Base-by-base conservation (phyloP, 768 basidiomycete genomes). In the Asterophora parasitica region DNA sequence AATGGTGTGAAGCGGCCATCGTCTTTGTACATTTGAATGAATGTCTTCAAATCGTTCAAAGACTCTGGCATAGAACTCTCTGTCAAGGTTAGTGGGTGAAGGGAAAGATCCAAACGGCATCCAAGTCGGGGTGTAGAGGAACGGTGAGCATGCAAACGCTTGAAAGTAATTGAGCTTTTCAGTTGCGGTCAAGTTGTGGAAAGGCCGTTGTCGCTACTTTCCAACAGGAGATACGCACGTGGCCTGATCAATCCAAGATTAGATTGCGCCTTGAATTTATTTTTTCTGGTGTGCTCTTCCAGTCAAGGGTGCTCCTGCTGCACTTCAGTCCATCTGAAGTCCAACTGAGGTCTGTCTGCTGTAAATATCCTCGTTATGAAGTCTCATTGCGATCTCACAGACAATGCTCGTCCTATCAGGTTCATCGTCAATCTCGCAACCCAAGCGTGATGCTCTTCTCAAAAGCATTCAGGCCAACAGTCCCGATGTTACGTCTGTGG, bases 321-420 rank as follows among this genome's bases (percentile, higher is more conserved):
- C 41, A 15, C 4, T 16, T 32, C 31, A 34, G 37, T 13, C 15
- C 5, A 15, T 23, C 8, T 16, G 35, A 27, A n/a, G 28, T 9
- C 7, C 41, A 15, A 23, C n/a, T 11, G 17, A 50, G 42, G 53
- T 54, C n/a, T 11, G 40, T 17, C 4, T 17, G 23, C 17, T 4
- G 23, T 23, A 23, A 23, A 15, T 10, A 5, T 2, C n/a, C 13
- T 27, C 27, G 11, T 17, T 23, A 15, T 12, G 20, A 11, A 5
- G 19, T 23, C 44, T 28, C n/a, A 51, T 43, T 17, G 30, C 26
- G 30, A 46, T 17, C 27, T 30, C 44, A 42, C 38, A 54, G 48
- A 46, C 13, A 37, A 95, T 96, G 92, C 75, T 96, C 26, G 69
- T 90, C 43, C 74, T 95, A 8, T 67, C 71, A 20, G 94, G 94